These are phyloP conservation scores for Achaetomium macrosporum DNA, from an alignment of 2,329 filamentous ascomycete species.

Conservation along the genomic window DNA sequence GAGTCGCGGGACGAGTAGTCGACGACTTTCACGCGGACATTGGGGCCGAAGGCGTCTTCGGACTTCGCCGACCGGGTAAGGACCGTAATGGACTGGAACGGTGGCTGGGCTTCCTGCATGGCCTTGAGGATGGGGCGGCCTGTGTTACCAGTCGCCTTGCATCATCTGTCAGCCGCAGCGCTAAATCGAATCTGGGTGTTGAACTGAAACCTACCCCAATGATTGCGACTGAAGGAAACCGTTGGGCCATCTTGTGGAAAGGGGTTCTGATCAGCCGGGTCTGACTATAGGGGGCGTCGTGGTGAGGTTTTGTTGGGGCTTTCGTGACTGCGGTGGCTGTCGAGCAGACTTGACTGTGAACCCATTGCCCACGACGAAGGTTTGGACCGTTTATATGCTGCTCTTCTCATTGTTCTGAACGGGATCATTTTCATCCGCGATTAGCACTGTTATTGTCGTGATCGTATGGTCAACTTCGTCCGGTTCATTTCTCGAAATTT, in stretches of 20 bases:
- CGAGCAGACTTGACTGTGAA: too few relatives aligned
- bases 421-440: too few relatives aligned
- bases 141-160: background rate
- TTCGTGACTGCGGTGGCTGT: too few relatives aligned
- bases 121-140: background rate
- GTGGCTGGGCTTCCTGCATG: background rate
- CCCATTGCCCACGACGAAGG: too few relatives aligned
- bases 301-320: too few relatives aligned
- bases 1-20: constrained; percentile 39
- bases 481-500: too few relatives aligned
- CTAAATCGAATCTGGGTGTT: background rate
- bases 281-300: too few relatives aligned
- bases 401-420: too few relatives aligned
- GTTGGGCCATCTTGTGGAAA: background rate
- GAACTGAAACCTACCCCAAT: background rate
- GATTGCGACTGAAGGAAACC: background rate
- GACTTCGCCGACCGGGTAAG: background rate
- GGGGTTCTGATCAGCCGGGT: too few relatives aligned
- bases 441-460: too few relatives aligned
- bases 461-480: too few relatives aligned
- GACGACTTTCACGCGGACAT: constrained; percentile 39
- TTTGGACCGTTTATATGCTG: too few relatives aligned
- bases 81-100: background rate
- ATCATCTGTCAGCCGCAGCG: background rate
- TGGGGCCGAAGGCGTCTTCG: constrained; percentile 26